Percentiles rank a stretch among this genome's conserved stretches.
These are phyloP conservation scores for Beauveria bassiana DNA, from an alignment of 2,329 filamentous ascomycete species.

Conservation along the genomic window DNA sequence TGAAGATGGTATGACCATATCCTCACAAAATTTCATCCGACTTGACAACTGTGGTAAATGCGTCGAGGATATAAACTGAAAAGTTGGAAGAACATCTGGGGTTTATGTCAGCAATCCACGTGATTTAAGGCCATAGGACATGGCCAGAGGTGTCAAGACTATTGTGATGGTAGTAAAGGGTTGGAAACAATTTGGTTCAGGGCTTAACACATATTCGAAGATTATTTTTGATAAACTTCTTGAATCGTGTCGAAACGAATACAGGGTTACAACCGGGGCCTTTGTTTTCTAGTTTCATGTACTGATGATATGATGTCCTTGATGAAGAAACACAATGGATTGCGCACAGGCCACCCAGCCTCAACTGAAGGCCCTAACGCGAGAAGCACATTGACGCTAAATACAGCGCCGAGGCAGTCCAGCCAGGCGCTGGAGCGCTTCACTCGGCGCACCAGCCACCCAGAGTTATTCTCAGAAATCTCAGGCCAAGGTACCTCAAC, in stretches of 20 bases:
- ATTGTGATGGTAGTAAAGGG: no score
- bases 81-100: not conserved
- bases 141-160: no score
- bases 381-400: not conserved
- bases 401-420: not conserved
- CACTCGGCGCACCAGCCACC: slow-evolving; percentile 1
- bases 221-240: no score
- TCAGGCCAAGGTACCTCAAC: no score
- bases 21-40: not conserved
- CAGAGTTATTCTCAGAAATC: not conserved
- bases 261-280: no score
- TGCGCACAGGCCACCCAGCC: slow-evolving; percentile 8
- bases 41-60: not conserved
- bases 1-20: not conserved
- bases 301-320: not conserved
- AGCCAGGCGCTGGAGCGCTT: slow-evolving; percentile 1
- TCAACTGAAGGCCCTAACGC: slow-evolving; percentile 1
- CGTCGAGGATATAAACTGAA: not conserved
- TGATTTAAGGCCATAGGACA: not conserved
- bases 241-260: no score
- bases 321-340: not conserved
- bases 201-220: no score
- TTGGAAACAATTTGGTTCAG: no score
- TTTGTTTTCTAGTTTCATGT: no score
- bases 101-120: slow-evolving; percentile 2